phyloP scores from a whole-genome alignment of 306 rosid genomes.

The Acacia crassicarpa region DNA sequence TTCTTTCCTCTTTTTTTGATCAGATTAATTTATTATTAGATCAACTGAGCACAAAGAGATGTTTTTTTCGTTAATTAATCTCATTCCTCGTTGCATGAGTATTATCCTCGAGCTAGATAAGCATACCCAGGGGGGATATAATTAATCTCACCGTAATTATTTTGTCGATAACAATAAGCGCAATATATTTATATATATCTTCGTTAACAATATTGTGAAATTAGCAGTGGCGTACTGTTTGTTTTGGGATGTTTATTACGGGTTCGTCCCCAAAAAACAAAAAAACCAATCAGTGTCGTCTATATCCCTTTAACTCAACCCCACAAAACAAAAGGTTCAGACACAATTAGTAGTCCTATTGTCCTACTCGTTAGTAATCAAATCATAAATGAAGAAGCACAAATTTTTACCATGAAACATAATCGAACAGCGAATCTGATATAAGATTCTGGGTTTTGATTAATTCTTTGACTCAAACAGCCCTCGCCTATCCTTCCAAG shows the following conservation, averaged over 20 bases:
- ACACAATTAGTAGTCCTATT: background rate
- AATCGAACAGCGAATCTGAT: background rate
- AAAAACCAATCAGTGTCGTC: background rate
- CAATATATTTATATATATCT: too few relatives aligned
- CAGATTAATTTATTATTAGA: background rate
- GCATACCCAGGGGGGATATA: too few relatives aligned
- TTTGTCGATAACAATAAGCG: background rate
- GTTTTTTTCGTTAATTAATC: too few relatives aligned
- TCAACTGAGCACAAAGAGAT: background rate
- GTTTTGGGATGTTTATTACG: background rate
- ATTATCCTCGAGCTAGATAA: too few relatives aligned
- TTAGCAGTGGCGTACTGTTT: too few relatives aligned
- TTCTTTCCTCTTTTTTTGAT: background rate
- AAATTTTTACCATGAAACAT: background rate
- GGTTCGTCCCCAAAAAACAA: background rate
- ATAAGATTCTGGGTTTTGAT: background rate
- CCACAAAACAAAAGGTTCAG: background rate
- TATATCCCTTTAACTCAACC: background rate
- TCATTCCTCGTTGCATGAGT: background rate
- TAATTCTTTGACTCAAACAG: background rate
- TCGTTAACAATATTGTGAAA: background rate
- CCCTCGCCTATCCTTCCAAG: background rate
- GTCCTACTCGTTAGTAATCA: background rate
- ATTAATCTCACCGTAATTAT: background rate
- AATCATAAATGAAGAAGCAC: background rate